Evolutionary conservation across 768 basidiomycete genomes (phyloP).

Genomic region (Russula lepida): DNA sequence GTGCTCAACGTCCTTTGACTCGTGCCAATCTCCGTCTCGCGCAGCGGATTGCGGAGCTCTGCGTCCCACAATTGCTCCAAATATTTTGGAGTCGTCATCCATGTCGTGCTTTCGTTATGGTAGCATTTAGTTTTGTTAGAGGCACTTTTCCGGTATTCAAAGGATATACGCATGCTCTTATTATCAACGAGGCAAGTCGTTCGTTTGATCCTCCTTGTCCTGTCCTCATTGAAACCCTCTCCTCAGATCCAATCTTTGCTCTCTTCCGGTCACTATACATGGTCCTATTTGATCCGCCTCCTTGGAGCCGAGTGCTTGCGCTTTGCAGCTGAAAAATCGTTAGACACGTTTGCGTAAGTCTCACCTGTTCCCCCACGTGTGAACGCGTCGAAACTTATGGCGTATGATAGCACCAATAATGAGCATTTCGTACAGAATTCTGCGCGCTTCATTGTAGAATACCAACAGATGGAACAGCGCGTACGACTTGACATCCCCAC

Average conservation of each 20-base stretch:
- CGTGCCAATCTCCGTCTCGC: constrained; percentile 51
- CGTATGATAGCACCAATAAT: constrained; percentile 47
- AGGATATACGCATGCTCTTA: constrained; percentile 79
- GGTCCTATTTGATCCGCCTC: constrained; percentile 52
- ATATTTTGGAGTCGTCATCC: constrained; percentile 52
- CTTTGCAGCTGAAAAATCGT: constrained; percentile 51
- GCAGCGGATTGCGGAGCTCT: constrained; percentile 42
- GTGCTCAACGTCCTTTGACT: constrained; percentile 59
- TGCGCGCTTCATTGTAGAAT: constrained; percentile 66
- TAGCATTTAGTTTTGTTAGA: constrained; percentile 59
- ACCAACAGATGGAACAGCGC: constrained; percentile 69
- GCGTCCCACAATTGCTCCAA: constrained; percentile 47
- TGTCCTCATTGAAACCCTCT: not conserved
- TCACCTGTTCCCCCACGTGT: not conserved
- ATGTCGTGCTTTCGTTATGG: constrained; percentile 59
- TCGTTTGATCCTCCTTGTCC: not conserved
- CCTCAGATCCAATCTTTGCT: constrained; percentile 60
- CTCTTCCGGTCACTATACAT: constrained; percentile 62
- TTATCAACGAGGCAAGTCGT: constrained; percentile 67
- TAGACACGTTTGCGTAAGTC: constrained; percentile 71
- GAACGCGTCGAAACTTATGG: constrained; percentile 8
- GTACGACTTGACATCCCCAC: constrained; percentile 73
- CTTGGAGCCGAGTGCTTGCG: constrained; percentile 55
- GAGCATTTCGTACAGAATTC: constrained; percentile 67
- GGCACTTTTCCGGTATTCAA: constrained; percentile 76